A percentile compares a stretch with the other conserved stretches of the same genome.
These are phyloP conservation scores for Apiospora marii DNA, from an alignment of 2,329 filamentous ascomycete species.

Conservation along the genomic window DNA sequence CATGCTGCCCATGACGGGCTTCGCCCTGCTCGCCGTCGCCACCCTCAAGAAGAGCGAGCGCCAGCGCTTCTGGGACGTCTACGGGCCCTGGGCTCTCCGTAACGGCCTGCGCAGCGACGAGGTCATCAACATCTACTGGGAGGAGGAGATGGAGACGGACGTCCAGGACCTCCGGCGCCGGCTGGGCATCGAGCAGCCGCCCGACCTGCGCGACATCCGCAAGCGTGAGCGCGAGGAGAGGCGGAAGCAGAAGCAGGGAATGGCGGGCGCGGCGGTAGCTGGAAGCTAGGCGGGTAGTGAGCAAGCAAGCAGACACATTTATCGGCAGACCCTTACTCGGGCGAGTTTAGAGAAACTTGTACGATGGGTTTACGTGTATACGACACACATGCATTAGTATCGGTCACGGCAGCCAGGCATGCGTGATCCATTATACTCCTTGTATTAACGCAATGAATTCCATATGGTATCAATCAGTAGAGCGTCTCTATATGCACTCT, in stretches of 20 bases:
- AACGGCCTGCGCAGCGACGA: slow-evolving; percentile 82
- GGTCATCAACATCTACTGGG: slow-evolving; percentile 97
- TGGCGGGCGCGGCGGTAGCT: slow-evolving; percentile 7
- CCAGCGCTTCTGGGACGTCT: slow-evolving; percentile 74
- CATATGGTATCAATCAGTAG: slow-evolving; percentile 27
- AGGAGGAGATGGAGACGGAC: slow-evolving; percentile 88
- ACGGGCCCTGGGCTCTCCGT: slow-evolving; percentile 88
- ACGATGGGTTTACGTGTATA: slow-evolving; percentile 24
- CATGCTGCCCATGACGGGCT: slow-evolving; percentile 89
- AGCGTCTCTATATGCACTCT: slow-evolving; percentile 27
- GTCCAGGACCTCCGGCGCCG: slow-evolving; percentile 77
- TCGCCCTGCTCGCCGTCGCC: slow-evolving; percentile 85
- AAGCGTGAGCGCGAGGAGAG: slow-evolving; percentile 73
- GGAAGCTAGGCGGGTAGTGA: slow-evolving; percentile 7
- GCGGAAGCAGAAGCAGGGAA: slow-evolving; percentile 62
- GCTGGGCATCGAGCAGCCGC: slow-evolving; percentile 86
- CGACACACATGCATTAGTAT: slow-evolving; percentile 24
- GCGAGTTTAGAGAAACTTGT: background rate
- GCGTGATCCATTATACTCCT: slow-evolving; percentile 22
- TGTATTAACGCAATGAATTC: slow-evolving; percentile 36
- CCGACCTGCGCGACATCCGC: slow-evolving; percentile 82
- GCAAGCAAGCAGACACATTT: background rate
- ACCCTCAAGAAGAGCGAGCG: slow-evolving; percentile 86
- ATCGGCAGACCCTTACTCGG: background rate
- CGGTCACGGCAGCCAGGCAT: slow-evolving; percentile 11